A percentile compares a stretch with the other conserved stretches of the same genome.
These are phyloP conservation scores for Liquidambar formosana DNA, from an alignment of 164 flowering plant species.

Conservation along the genomic window DNA sequence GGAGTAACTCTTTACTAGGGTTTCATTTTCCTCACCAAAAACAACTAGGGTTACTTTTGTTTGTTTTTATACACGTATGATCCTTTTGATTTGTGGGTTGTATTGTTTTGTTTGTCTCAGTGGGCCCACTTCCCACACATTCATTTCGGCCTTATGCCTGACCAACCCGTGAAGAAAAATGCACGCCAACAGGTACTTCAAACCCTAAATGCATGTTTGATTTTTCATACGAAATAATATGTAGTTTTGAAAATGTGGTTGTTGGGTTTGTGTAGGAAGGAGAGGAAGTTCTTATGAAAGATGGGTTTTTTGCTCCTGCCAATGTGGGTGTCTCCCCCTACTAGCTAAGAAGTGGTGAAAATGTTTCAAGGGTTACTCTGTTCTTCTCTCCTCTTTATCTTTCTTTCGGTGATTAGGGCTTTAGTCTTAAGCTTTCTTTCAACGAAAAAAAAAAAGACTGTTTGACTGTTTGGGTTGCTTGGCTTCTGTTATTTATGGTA, in stretches of 20 bases:
- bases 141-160: constrained; percentile 43
- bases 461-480: constrained; percentile 3
- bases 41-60: no score
- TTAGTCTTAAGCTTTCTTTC: background rate
- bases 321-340: constrained; percentile 82
- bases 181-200: constrained; percentile 67
- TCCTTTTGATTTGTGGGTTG: background rate
- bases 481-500: constrained; percentile 6
- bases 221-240: no score
- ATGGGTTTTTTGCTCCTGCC: constrained; percentile 64
- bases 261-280: constrained; percentile 54
- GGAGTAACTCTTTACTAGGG: no score
- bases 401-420: background rate
- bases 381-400: background rate
- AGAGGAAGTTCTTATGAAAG: constrained; percentile 65
- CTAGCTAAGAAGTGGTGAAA: constrained; percentile 26
- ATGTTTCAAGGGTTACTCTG: constrained; percentile 4
- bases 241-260: background rate
- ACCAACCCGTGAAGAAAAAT: constrained; percentile 61
- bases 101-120: constrained; percentile 21
- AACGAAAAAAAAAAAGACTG: background rate
- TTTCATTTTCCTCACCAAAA: no score
- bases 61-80: no score
- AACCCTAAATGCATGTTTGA: no score
- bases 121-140: constrained; percentile 48